Evolutionary conservation across 2,329 filamentous ascomycete genomes (phyloP).

Genomic region (Aspergillus awamori): DNA sequence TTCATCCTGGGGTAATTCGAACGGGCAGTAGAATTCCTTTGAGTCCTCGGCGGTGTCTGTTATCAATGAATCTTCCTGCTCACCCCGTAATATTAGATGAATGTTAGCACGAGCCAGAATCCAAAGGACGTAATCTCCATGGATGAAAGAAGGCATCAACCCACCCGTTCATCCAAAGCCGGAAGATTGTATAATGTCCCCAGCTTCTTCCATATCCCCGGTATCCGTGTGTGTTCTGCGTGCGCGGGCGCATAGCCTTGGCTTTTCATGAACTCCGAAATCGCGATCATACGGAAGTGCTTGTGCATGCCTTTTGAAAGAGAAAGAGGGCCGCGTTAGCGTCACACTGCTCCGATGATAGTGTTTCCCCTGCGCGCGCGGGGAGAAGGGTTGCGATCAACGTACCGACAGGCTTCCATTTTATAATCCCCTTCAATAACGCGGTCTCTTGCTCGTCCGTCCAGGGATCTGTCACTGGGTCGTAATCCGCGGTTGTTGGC

Average conservation of each 20-base stretch:
- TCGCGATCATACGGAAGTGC: conserved; percentile 87
- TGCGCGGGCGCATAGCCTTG: conserved; percentile 72
- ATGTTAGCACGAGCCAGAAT: neutral
- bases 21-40: conserved; percentile 65
- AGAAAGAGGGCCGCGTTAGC: conserved; percentile 8
- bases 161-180: conserved; percentile 81
- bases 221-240: conserved; percentile 78
- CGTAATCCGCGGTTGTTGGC: conserved; percentile 42
- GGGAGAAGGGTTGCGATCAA: conserved; percentile 11
- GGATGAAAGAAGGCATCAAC: conserved; percentile 30
- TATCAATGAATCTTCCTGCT: conserved; percentile 57
- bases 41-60: conserved; percentile 61
- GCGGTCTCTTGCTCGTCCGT: conserved; percentile 94
- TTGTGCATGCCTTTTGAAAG: conserved; percentile 73
- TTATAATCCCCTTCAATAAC: conserved; percentile 87
- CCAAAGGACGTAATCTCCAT: neutral
- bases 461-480: conserved; percentile 73
- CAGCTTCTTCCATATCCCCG: conserved; percentile 90
- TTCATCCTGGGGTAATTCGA: conserved; percentile 61
- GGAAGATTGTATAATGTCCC: conserved; percentile 80
- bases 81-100: conserved; percentile 21
- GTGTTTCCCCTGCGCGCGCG: neutral
- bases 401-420: conserved; percentile 92
- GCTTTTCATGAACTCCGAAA: conserved; percentile 76
- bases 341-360: neutral